Conservation (phyloP, 2,329 filamentous ascomycete genomes). For the Xylaria sp. region DNA sequence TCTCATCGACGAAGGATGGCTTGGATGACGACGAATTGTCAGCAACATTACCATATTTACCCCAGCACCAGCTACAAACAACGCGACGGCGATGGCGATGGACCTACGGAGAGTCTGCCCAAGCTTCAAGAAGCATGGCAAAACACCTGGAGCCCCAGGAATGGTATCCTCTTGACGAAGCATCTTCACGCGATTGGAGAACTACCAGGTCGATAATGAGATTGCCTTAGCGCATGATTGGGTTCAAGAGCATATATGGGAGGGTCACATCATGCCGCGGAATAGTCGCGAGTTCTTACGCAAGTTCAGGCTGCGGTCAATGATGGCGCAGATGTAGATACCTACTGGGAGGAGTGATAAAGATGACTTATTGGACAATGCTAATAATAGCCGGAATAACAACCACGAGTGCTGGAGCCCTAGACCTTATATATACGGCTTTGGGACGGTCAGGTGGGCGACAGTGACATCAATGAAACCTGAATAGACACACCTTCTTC, state of each 20-base stretch:
- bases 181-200: constrained; percentile 1
- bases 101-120: constrained; percentile 3
- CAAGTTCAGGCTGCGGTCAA: no score
- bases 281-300: no score
- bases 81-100: not conserved
- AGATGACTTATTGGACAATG: not conserved
- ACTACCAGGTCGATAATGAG: no score
- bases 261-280: no score
- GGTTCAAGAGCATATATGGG: no score
- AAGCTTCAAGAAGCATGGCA: constrained; percentile 16
- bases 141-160: constrained; percentile 18
- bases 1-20: not conserved
- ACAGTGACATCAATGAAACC: not conserved
- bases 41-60: constrained; percentile 22
- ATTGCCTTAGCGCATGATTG: no score
- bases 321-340: no score
- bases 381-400: not conserved
- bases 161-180: constrained; percentile 19
- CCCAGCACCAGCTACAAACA: not conserved
- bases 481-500: not conserved
- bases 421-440: not conserved
- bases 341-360: not conserved
- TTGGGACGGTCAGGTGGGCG: constrained; percentile 1
- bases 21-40: constrained; percentile 7
- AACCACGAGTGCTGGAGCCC: not conserved